Evolutionary conservation across 352 stramenopile species (phyloP).

Genomic region (Pythium aristosporum): DNA sequence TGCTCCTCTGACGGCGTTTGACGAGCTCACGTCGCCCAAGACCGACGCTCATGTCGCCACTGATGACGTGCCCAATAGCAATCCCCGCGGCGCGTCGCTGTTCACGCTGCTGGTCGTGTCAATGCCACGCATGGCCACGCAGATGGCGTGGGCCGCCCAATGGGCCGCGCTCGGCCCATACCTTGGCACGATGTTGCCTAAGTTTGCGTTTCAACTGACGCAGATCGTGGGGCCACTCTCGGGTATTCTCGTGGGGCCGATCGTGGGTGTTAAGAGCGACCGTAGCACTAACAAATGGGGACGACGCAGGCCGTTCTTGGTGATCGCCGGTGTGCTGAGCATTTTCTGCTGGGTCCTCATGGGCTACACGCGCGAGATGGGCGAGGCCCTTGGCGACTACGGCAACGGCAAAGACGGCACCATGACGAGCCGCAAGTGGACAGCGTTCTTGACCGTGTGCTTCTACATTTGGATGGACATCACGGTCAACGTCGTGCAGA

Average conservation of each 20-base stretch:
- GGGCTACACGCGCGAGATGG: too few species aligned
- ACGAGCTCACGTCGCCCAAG: not conserved
- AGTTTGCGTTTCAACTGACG: slow-evolving; percentile 23
- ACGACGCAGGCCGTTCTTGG: slow-evolving; percentile 39
- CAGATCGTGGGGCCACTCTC: slow-evolving; percentile 30
- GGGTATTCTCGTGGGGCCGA: slow-evolving; percentile 27
- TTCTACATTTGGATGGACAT: slow-evolving; percentile 69
- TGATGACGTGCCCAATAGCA: too few species aligned
- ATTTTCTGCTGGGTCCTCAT: slow-evolving; percentile 49
- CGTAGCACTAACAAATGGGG: slow-evolving; percentile 35
- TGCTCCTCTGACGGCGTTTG: too few species aligned
- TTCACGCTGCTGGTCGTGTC: slow-evolving; percentile 41
- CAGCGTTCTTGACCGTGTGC: slow-evolving; percentile 45
- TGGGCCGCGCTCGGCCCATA: slow-evolving; percentile 31
- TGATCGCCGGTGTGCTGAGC: slow-evolving; percentile 31
- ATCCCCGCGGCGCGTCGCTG: slow-evolving; percentile 22
- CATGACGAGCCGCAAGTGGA: slow-evolving; percentile 42
- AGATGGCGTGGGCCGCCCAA: slow-evolving; percentile 26
- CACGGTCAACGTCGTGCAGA: slow-evolving; percentile 48
- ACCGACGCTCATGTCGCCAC: too few species aligned
- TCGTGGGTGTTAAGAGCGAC: slow-evolving; percentile 39
- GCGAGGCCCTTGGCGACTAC: too few species aligned
- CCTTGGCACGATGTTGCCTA: slow-evolving; percentile 27
- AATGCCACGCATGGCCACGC: slow-evolving; percentile 51
- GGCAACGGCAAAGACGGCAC: too few species aligned